phyloP scores from a whole-genome alignment of 768 basidiomycete genomes.

The Boletus sp. region DNA sequence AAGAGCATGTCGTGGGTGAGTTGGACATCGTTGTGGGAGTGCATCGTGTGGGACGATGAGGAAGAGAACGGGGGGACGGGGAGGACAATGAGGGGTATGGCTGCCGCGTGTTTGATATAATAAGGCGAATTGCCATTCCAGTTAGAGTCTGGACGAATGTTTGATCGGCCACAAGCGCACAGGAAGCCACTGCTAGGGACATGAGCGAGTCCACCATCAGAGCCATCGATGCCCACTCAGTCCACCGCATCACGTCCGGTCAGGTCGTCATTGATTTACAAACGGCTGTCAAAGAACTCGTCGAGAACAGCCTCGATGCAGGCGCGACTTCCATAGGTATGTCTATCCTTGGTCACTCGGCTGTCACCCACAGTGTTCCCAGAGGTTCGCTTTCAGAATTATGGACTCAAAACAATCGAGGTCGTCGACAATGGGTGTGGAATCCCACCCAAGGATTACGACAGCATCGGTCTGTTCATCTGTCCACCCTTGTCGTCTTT shows the following conservation, averaged over 20 bases:
- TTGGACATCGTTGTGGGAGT: slow-evolving; percentile 34
- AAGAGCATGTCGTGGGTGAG: slow-evolving; percentile 36
- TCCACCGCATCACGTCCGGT: slow-evolving; percentile 89
- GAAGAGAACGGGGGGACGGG: not conserved
- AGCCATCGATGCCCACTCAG: slow-evolving; percentile 70
- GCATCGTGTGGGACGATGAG: slow-evolving; percentile 15
- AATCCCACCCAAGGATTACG: slow-evolving; percentile 73
- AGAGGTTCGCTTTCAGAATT: slow-evolving; percentile 91
- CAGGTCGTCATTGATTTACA: slow-evolving; percentile 95
- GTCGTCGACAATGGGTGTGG: slow-evolving; percentile 92
- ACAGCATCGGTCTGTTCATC: slow-evolving; percentile 61
- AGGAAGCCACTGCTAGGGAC: not conserved
- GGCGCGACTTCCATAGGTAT: slow-evolving; percentile 82
- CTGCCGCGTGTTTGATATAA: not conserved
- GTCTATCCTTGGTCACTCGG: slow-evolving; percentile 19
- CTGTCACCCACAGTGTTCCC: not conserved
- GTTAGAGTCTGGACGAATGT: not conserved
- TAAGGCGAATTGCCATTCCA: not conserved
- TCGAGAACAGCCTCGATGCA: slow-evolving; percentile 95
- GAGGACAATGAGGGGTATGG: not conserved
- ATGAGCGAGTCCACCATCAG: slow-evolving; percentile 31
- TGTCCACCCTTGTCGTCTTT: not conserved
- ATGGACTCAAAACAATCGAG: slow-evolving; percentile 79
- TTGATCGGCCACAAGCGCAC: not conserved
- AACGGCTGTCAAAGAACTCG: slow-evolving; percentile 91